phyloP scores from a whole-genome alignment of 345 rosid genomes.

The Pistacia vera region DNA sequence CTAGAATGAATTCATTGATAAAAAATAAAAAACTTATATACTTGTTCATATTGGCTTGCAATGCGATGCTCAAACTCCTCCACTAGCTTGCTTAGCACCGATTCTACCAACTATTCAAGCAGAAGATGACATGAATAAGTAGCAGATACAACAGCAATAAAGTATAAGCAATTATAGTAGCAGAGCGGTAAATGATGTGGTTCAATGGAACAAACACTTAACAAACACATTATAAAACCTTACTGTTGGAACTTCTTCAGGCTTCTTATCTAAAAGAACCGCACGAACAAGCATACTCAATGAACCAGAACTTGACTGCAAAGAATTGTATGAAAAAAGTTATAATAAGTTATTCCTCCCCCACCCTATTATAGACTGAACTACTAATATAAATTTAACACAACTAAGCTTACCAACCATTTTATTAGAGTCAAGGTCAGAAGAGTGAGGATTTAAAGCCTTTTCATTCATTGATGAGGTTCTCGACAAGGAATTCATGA shows the following conservation, averaged over 20 bases:
- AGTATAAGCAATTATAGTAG: not conserved
- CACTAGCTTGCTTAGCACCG: slow-evolving; percentile 80
- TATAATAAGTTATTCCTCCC: slow-evolving; percentile 6
- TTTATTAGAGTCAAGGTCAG: slow-evolving; percentile 52
- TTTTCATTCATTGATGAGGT: slow-evolving; percentile 55
- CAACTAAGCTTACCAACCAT: slow-evolving; percentile 56
- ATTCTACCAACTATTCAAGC: slow-evolving; percentile 76
- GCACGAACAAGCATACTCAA: slow-evolving; percentile 77
- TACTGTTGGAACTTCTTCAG: slow-evolving; percentile 81
- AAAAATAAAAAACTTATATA: slow-evolving; percentile 32
- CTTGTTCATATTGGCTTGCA: slow-evolving; percentile 65
- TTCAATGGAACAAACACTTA: not conserved
- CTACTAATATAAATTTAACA: slow-evolving; percentile 10
- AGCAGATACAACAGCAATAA: slow-evolving; percentile 15
- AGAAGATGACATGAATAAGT: slow-evolving; percentile 25
- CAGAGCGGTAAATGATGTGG: not conserved
- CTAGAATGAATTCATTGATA: not conserved
- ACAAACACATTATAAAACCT: slow-evolving; percentile 22
- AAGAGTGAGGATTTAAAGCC: slow-evolving; percentile 24
- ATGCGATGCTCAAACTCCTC: slow-evolving; percentile 89
- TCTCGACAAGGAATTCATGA: slow-evolving; percentile 64
- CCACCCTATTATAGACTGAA: slow-evolving; percentile 10
- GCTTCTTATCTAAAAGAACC: slow-evolving; percentile 72
- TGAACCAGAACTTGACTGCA: slow-evolving; percentile 58
- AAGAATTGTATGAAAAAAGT: slow-evolving; percentile 1